Conservation (phyloP, 2,329 filamentous ascomycete genomes). For the Leptographium radiaticola region DNA sequence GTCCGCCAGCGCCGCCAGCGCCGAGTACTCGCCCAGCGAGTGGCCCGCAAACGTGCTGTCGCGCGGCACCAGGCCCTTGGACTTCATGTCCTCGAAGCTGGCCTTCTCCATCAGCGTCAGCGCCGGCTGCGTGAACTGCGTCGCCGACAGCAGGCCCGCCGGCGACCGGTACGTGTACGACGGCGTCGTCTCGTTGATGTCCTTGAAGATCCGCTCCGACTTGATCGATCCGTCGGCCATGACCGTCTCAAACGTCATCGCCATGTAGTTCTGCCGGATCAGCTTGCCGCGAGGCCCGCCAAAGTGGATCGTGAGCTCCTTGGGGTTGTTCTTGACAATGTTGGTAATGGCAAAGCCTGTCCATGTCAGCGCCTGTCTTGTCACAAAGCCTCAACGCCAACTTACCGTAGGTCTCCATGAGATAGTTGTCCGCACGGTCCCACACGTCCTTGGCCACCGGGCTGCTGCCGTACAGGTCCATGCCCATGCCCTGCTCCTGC, state of each 20-base stretch:
- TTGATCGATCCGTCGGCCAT: slow-evolving; percentile 84
- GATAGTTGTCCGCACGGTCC: slow-evolving; percentile 95
- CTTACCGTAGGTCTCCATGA: slow-evolving; percentile 95
- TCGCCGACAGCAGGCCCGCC: slow-evolving; percentile 86
- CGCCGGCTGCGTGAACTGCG: slow-evolving; percentile 95
- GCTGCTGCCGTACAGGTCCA: slow-evolving; percentile 94
- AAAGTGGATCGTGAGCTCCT: slow-evolving; percentile 96
- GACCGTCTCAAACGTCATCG: slow-evolving; percentile 99
- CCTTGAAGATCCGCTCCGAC: slow-evolving; percentile 99
- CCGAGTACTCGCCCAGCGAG: slow-evolving; percentile 96
- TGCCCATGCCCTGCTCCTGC: slow-evolving; percentile 98
- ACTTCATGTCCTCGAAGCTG: slow-evolving; percentile 96
- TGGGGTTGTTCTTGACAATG: slow-evolving; percentile 98
- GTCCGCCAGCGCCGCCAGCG: slow-evolving; percentile 86
- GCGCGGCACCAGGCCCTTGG: slow-evolving; percentile 87
- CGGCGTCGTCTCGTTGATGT: slow-evolving; percentile 80
- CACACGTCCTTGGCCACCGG: slow-evolving; percentile 92
- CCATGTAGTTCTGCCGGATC: slow-evolving; percentile 98
- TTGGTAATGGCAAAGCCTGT: slow-evolving; percentile 89
- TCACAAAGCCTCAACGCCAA: slow-evolving; percentile 1
- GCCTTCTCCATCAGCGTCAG: slow-evolving; percentile 99
- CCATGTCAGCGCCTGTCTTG: neutral
- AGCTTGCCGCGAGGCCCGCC: slow-evolving; percentile 93
- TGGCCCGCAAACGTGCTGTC: slow-evolving; percentile 97
- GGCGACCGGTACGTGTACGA: slow-evolving; percentile 97